Conservation (phyloP, 2,329 filamentous ascomycete species). For the Pseudocercospora crystallina region DNA sequence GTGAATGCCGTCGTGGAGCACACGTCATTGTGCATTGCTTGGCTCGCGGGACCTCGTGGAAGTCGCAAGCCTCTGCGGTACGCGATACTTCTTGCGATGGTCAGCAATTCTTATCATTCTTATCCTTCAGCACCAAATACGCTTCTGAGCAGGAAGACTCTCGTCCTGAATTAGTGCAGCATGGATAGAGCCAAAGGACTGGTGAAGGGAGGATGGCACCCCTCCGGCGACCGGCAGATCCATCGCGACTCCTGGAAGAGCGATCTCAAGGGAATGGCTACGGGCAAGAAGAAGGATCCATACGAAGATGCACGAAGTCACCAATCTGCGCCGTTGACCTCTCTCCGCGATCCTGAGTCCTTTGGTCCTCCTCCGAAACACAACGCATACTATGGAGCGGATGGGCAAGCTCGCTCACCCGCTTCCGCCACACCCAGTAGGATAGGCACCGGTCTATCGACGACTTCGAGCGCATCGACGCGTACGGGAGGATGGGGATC, state of each 20-base stretch:
- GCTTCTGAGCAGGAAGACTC: too few relatives aligned
- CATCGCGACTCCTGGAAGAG: constrained; percentile 56
- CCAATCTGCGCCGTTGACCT: constrained; percentile 63
- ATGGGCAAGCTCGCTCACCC: constrained; percentile 33
- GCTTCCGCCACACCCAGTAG: constrained; percentile 7
- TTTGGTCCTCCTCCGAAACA: constrained; percentile 82
- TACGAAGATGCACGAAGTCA: constrained; percentile 50
- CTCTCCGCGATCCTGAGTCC: constrained; percentile 67
- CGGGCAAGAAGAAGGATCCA: constrained; percentile 45
- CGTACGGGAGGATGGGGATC: constrained; percentile 45
- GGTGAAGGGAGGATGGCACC: constrained; percentile 51
- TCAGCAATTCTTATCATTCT: too few relatives aligned
- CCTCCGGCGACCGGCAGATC: constrained; percentile 47
- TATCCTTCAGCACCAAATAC: too few relatives aligned
- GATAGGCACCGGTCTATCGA: constrained; percentile 36
- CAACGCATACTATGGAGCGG: constrained; percentile 47
- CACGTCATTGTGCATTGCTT: too few relatives aligned
- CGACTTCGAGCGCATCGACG: constrained; percentile 25
- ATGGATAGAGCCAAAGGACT: constrained; percentile 34
- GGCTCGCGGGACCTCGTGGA: too few relatives aligned
- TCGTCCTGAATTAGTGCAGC: too few relatives aligned
- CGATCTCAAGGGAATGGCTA: constrained; percentile 42
- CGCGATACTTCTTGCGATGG: too few relatives aligned
- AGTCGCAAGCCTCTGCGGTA: too few relatives aligned
- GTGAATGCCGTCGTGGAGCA: too few relatives aligned